phyloP scores from a whole-genome alignment of 176 grass and related monocot genomes.

The Stipa capillata region DNA sequence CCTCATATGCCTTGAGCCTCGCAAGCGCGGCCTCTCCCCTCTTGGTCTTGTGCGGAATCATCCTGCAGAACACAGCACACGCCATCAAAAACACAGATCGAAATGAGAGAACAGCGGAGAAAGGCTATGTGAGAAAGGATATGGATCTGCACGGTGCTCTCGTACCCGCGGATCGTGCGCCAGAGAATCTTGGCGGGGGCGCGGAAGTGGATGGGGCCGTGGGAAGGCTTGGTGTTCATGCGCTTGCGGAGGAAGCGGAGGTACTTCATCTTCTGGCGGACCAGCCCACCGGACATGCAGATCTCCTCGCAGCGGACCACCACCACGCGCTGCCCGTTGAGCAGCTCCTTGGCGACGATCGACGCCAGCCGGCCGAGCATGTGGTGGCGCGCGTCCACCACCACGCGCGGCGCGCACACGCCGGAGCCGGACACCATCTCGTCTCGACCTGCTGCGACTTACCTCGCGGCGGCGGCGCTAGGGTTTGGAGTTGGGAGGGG shows the following conservation, averaged over 20 bases:
- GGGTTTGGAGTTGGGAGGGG: conserved; percentile 28
- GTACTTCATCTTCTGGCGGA: conserved; percentile 79
- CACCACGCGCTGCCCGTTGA: conserved; percentile 65
- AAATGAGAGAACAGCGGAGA: background rate
- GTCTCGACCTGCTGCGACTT: background rate
- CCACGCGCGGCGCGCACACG: conserved; percentile 48
- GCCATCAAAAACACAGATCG: background rate
- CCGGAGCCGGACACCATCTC: conserved; percentile 83
- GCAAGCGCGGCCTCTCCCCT: conserved; percentile 74
- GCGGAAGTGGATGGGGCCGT: conserved; percentile 73
- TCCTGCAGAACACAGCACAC: conserved; percentile 1
- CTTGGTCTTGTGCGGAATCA: conserved; percentile 96
- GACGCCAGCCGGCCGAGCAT: conserved; percentile 69
- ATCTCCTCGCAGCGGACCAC: conserved; percentile 74
- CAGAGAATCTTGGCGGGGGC: conserved; percentile 64
- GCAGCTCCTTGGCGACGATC: conserved; percentile 62
- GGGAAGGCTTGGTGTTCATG: conserved; percentile 87
- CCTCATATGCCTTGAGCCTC: conserved; percentile 81
- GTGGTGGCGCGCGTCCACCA: conserved; percentile 69
- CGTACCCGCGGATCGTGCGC: conserved; percentile 66
- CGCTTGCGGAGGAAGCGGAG: conserved; percentile 75
- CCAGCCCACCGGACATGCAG: conserved; percentile 67
- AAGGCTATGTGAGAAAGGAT: background rate
- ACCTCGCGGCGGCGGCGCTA: conserved; percentile 31
- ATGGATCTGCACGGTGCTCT: background rate